Percentiles rank a stretch among this genome's conserved stretches.
Conservation (phyloP, 2,329 filamentous ascomycete species). For the Fusarium heterosporum region DNA sequence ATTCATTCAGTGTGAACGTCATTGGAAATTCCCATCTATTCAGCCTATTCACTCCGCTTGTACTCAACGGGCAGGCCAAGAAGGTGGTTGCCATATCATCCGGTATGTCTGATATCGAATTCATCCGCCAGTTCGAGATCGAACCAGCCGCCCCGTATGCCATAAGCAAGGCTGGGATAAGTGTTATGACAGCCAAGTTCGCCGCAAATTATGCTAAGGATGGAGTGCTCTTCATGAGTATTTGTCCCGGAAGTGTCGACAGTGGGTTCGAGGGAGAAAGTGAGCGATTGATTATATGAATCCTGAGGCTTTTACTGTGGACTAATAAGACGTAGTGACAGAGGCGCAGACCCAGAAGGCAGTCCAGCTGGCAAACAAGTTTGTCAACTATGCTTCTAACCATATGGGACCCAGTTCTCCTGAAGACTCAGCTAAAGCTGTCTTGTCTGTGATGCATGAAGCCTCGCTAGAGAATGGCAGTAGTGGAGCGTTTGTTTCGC, state of each 20-base stretch:
- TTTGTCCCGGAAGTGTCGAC: not conserved
- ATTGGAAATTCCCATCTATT: not conserved
- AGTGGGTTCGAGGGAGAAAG: not conserved
- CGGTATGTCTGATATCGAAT: not conserved
- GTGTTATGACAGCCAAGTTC: not conserved
- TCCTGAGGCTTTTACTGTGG: no score
- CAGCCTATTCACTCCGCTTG: not conserved
- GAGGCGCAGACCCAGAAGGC: not conserved
- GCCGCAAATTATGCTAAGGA: not conserved
- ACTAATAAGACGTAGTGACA: not conserved
- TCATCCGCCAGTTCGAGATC: slow-evolving; percentile 2
- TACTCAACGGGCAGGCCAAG: not conserved
- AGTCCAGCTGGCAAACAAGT: not conserved
- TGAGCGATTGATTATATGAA: not conserved
- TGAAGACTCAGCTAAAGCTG: not conserved
- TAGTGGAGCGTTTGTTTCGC: not conserved
- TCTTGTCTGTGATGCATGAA: not conserved
- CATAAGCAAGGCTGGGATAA: not conserved
- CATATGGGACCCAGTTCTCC: not conserved
- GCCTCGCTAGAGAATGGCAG: not conserved
- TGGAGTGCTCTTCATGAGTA: not conserved
- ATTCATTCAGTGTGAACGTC: not conserved
- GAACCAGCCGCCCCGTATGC: not conserved
- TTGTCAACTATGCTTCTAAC: not conserved
- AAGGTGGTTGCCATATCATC: not conserved